Base-by-base conservation (phyloP, 202 grass and related monocot genomes). In the Schoenoplectus tabernaemontani region DNA sequence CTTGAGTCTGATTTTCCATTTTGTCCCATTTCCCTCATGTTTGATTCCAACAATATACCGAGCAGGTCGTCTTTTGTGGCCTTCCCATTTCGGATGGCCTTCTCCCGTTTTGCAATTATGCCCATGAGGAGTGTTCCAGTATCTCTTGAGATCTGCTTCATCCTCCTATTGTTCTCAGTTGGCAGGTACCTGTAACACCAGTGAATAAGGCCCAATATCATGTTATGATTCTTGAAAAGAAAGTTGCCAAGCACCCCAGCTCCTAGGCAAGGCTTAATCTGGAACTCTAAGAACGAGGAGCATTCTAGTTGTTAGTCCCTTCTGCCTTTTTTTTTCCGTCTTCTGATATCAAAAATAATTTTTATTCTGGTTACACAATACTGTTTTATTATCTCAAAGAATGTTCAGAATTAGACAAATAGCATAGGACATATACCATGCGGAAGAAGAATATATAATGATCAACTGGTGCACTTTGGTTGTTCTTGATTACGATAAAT, bases 41-140 rank as follows among this genome's bases (percentile, higher is more conserved):
- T 97, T 0, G 85, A 88, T 50, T 93, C 69, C 70, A 97, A 53
- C 37, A 97, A 70, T 28, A 93, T 17, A 16, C 93, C 89, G 3
- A 93, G 89, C 70, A 93, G 81, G 76, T 93, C 93, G 15, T 93
- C 30, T 23, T 80, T 83, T 4, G 57, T 24, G 24, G 87, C n/a
- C 17, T 91, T 76, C 4, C 83, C 88, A 0, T 72, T 85, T 59
- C 77, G 23, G 4, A 97, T 89, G 2, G 83, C 59, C 1, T 63
- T 78, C 59, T 68, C 74, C 76, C 81, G 91, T 81, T 91, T 91
- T 34, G 87, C 48, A 32, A 93, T 88, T 65, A 93, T 97, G 30
- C 81, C 78, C 20, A 73, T 91, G 9, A 97, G 30, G 12, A 84
- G 58, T 15, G 59, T 59, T 57, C 82, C 46, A 11, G 88, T 76